Evolutionary conservation across 805 yeast genomes (phyloP).

Genomic region (Cyberlindnera euphorbiae): DNA sequence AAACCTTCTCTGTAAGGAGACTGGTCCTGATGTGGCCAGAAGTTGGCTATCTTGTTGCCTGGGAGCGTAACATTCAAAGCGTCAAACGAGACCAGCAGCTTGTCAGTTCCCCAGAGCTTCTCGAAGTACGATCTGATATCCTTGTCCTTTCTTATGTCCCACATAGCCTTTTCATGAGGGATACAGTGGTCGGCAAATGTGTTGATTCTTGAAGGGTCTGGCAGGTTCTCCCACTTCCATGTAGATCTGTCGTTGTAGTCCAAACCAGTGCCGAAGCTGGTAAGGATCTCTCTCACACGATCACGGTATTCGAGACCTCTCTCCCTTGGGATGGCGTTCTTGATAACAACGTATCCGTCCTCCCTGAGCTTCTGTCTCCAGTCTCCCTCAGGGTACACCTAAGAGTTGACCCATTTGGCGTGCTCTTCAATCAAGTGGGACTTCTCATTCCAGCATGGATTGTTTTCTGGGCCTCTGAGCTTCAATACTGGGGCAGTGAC

Average conservation of each 20-base stretch:
- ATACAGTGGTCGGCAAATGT: slow-evolving; percentile 19
- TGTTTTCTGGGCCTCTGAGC: too few relatives aligned
- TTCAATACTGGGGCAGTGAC: too few relatives aligned
- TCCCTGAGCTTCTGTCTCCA: too few relatives aligned
- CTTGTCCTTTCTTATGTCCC: slow-evolving; percentile 29
- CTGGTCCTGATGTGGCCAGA: slow-evolving; percentile 32
- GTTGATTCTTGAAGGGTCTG: slow-evolving; percentile 19
- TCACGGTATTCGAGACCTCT: slow-evolving; percentile 22
- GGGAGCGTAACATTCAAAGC: slow-evolving; percentile 29
- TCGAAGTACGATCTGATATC: slow-evolving; percentile 27
- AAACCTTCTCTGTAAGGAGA: slow-evolving; percentile 27
- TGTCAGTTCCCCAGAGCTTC: slow-evolving; percentile 30
- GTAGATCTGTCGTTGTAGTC: slow-evolving; percentile 26
- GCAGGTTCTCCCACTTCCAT: slow-evolving; percentile 27
- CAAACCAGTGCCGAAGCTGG: slow-evolving; percentile 18
- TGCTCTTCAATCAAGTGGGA: too few relatives aligned
- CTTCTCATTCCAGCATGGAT: too few relatives aligned
- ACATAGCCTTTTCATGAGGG: slow-evolving; percentile 29
- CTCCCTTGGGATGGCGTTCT: slow-evolving; percentile 24
- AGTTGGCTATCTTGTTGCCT: slow-evolving; percentile 13
- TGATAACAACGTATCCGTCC: slow-evolving; percentile 24
- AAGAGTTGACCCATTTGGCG: too few relatives aligned
- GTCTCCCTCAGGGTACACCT: too few relatives aligned
- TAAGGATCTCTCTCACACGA: slow-evolving; percentile 22
- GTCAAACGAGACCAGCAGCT: slow-evolving; percentile 30